These are phyloP conservation scores for Stereum hirsutum DNA, from an alignment of 1,284 basidiomycete genomes.

Conservation along the genomic window DNA sequence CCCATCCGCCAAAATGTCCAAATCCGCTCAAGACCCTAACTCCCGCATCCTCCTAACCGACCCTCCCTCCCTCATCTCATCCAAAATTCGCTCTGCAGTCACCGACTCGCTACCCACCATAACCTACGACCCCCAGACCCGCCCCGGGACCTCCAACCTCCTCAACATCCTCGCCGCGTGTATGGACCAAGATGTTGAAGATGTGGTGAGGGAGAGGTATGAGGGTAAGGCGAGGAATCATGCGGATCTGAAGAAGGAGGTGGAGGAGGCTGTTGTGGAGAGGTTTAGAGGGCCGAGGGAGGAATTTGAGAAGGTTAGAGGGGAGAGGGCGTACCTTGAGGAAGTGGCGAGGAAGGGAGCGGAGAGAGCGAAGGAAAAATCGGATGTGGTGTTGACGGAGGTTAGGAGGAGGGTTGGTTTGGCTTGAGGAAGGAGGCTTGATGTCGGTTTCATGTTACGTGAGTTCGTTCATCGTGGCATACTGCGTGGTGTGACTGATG, in stretches of 20 bases:
- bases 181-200: constrained; percentile 36
- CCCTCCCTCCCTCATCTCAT: constrained; percentile 44
- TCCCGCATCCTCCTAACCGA: constrained; percentile 89
- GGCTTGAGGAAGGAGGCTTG: no score
- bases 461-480: no score
- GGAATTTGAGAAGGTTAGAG: constrained; percentile 58
- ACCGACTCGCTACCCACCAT: constrained; percentile 75
- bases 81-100: constrained; percentile 76
- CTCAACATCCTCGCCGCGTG: constrained; percentile 72
- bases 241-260: constrained; percentile 63
- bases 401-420: constrained; percentile 68
- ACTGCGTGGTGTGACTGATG: no score
- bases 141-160: constrained; percentile 83
- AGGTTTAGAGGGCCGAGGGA: constrained; percentile 60
- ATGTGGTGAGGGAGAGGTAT: constrained; percentile 44
- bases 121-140: constrained; percentile 66
- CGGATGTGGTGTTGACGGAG: constrained; percentile 54
- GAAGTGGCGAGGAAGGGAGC: constrained; percentile 60
- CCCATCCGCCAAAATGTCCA: constrained; percentile 90
- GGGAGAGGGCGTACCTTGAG: constrained; percentile 54
- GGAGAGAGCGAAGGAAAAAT: constrained; percentile 50
- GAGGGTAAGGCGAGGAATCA: constrained; percentile 52
- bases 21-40: constrained; percentile 73
- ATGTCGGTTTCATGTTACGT: no score
- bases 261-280: constrained; percentile 67